Conservation (phyloP, 805 yeast species). For the Metschnikowia colocasiae region DNA sequence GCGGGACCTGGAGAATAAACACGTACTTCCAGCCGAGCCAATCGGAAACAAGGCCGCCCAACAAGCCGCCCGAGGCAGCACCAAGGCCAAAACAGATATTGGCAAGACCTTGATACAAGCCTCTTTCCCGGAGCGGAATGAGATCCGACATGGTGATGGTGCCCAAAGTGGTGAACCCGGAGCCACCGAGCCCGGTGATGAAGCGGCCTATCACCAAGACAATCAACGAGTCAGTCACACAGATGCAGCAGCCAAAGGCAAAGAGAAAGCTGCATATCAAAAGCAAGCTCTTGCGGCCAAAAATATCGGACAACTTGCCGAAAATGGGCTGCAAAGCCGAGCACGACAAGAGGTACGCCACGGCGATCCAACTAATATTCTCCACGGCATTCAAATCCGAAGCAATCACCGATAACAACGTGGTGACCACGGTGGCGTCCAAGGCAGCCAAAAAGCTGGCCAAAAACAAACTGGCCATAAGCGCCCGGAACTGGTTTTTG, state of each 20-base stretch:
- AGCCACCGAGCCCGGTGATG: slow-evolving; percentile 88
- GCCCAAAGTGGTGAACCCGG: slow-evolving; percentile 73
- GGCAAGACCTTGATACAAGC: slow-evolving; percentile 77
- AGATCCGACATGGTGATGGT: slow-evolving; percentile 76
- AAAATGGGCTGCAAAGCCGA: slow-evolving; percentile 73
- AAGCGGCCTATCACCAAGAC: slow-evolving; percentile 58
- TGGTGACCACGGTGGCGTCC: slow-evolving; percentile 66
- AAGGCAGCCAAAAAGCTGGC: slow-evolving; percentile 57
- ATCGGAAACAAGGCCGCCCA: slow-evolving; percentile 56
- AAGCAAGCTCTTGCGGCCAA: slow-evolving; percentile 57
- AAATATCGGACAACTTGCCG: slow-evolving; percentile 69
- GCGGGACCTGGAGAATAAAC: slow-evolving; percentile 39
- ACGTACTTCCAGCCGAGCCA: slow-evolving; percentile 49
- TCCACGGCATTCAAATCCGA: slow-evolving; percentile 64
- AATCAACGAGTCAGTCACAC: slow-evolving; percentile 48
- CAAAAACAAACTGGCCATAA: slow-evolving; percentile 32
- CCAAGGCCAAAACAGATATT: slow-evolving; percentile 77
- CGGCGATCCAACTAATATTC: slow-evolving; percentile 69
- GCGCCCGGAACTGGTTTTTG: slow-evolving; percentile 25
- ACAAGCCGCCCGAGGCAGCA: slow-evolving; percentile 42
- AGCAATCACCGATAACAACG: slow-evolving; percentile 61
- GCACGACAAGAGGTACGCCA: slow-evolving; percentile 62
- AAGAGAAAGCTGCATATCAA: slow-evolving; percentile 54
- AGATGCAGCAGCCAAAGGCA: slow-evolving; percentile 51
- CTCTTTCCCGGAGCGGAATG: slow-evolving; percentile 72